Conservation (phyloP, 306 rosid genomes). For the Cicer pinnatifidum region DNA sequence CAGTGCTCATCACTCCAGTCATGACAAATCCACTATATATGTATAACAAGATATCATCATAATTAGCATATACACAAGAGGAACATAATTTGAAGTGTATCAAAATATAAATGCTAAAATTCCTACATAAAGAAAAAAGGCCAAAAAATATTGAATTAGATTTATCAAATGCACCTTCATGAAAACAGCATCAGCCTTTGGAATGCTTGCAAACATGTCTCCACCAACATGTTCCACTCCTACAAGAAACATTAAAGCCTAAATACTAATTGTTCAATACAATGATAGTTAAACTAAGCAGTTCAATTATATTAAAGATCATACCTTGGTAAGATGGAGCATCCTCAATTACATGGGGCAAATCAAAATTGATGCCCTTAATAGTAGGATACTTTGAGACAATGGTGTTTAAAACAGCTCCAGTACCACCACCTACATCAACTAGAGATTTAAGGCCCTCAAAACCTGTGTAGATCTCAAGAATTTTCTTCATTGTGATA, state of each 20-base stretch:
- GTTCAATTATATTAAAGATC: neutral
- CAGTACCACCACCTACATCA: constrained; percentile 94
- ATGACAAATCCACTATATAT: constrained; percentile 79
- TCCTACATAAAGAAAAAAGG: neutral
- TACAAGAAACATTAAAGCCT: constrained; percentile 37
- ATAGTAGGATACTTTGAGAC: constrained; percentile 80
- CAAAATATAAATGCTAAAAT: neutral
- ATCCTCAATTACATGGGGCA: constrained; percentile 85
- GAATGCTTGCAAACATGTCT: constrained; percentile 87
- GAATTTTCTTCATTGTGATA: constrained; percentile 82
- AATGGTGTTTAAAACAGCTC: constrained; percentile 73
- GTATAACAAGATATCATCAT: neutral
- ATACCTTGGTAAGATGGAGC: constrained; percentile 76
- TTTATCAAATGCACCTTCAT: constrained; percentile 69
- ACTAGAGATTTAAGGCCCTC: constrained; percentile 77
- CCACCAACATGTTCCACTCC: constrained; percentile 97
- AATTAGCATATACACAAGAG: constrained; percentile 26
- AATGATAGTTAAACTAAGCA: neutral
- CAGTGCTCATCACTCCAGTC: constrained; percentile 97
- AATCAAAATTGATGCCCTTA: constrained; percentile 83
- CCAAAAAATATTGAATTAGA: neutral
- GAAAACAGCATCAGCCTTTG: constrained; percentile 86
- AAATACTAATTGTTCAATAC: no score
- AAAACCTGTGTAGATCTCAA: constrained; percentile 74
- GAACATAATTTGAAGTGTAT: neutral